Conservation (phyloP, 805 yeast genomes). For the Ogataea ramenticola region DNA sequence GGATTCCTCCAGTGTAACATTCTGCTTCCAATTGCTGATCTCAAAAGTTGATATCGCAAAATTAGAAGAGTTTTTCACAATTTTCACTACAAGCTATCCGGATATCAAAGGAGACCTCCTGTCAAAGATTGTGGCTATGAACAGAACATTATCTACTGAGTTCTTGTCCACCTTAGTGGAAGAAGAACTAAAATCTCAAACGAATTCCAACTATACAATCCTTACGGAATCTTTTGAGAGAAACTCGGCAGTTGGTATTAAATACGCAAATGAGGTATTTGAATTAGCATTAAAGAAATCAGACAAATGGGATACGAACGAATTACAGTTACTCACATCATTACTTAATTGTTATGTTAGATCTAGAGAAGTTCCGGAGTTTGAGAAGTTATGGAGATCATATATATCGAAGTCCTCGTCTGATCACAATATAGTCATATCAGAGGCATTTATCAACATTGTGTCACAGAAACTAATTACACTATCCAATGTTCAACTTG, state of each 20-base stretch:
- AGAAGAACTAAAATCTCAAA: constrained; percentile 15
- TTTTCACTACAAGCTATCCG: constrained; percentile 32
- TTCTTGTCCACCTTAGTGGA: constrained; percentile 39
- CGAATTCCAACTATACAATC: constrained; percentile 31
- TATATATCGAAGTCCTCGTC: background rate
- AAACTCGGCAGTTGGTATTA: constrained; percentile 53
- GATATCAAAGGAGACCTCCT: constrained; percentile 36
- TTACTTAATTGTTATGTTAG: constrained; percentile 36
- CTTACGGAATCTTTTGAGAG: constrained; percentile 41
- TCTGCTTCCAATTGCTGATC: constrained; percentile 25
- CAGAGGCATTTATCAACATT: constrained; percentile 25
- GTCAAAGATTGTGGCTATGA: constrained; percentile 37
- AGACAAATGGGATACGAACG: constrained; percentile 3
- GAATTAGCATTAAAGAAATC: background rate
- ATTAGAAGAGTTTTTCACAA: constrained; percentile 43
- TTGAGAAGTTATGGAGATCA: constrained; percentile 39
- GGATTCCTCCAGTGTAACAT: constrained; percentile 15
- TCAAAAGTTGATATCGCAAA: constrained; percentile 26
- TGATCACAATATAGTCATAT: constrained; percentile 5
- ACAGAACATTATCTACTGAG: constrained; percentile 45
- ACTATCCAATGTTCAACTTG: constrained; percentile 42
- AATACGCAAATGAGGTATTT: constrained; percentile 28
- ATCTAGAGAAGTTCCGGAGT: constrained; percentile 50
- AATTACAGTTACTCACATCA: constrained; percentile 8
- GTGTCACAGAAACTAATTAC: constrained; percentile 35